Percentiles rank a stretch among this genome's conserved stretches.
Evolutionary conservation across 2,329 filamentous ascomycete species (phyloP).

Genomic region (Cladorrhinum sp.): DNA sequence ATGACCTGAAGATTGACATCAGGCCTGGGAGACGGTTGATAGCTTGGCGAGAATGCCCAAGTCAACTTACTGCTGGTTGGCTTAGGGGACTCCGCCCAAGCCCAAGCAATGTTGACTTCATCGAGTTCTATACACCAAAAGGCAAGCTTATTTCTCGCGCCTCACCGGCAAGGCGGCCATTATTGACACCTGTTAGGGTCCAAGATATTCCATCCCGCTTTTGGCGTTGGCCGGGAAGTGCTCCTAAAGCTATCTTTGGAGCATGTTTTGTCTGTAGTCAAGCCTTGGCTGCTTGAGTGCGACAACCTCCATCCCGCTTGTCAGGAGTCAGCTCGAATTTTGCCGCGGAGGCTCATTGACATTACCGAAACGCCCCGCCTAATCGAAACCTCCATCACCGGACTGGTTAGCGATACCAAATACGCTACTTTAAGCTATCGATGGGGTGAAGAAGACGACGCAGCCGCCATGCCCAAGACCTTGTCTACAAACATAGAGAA

Average conservation of each 20-base stretch:
- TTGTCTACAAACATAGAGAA: background rate
- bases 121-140: background rate
- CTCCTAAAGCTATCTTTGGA: background rate
- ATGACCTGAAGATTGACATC: background rate
- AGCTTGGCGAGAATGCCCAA: background rate
- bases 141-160: background rate
- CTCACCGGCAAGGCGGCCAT: too few relatives aligned
- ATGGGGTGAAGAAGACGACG: background rate
- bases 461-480: background rate
- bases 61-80: too few relatives aligned
- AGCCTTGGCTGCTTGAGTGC: background rate
- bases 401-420: background rate
- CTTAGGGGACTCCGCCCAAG: background rate
- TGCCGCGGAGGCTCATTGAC: background rate
- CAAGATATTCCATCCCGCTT: background rate
- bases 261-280: background rate
- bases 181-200: too few relatives aligned
- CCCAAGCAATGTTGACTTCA: background rate
- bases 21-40: background rate
- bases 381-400: background rate
- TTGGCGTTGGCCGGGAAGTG: background rate
- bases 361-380: background rate
- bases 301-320: background rate
- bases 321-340: background rate
- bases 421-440: slow-evolving; percentile 11